Evolutionary conservation across 345 rosid species (phyloP), one percentile per base, ranked within the genome.

Genomic region (Brassica rapa): DNA sequence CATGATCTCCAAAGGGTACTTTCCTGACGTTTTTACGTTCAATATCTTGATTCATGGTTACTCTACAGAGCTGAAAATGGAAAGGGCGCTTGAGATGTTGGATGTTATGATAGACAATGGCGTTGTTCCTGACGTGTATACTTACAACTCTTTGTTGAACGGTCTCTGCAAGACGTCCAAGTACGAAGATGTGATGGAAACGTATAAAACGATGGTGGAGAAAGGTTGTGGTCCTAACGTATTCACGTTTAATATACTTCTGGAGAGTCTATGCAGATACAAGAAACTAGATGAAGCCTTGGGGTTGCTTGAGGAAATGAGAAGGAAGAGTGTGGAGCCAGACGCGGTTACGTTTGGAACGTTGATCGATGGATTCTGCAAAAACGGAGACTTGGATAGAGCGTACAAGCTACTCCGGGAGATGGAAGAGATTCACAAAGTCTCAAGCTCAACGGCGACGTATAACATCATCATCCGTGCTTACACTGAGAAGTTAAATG

Each of bases 151-250:
- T 66, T 74, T 95, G 83, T 80, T 95, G 83, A 88, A 93, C 82
- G 96, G 99, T 80, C 90, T 95, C 64, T 91, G 97, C 88, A 92
- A 93, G 84, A 84, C 89, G 23, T 88, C 86, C 49, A 93, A 93
- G 82, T 87, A 70, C 59, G 92, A 93, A 80, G 97, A 89, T 79
- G 88, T 90, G 79, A 85, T 88, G 86, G 98, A 89, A 86, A 89
- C 85, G 8, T 95, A 87, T 77, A 83, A 81, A 81, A 78, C 72
- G 6, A 89, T 95, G 93, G 71, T 71, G 51, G 92, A 86, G 83
- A 93, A 85, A 64, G 87, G 91, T 19, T 89, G 97, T 80, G 75
- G 78, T 73, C 97, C 98, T 43, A 91, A 95, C 86, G 61, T 88
- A 25, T 77, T 84, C 77, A 95, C 99, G 4, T 95, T 90, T 78